Conservation (phyloP, 2,329 filamentous ascomycete species). For the Cytospora schulzeri region DNA sequence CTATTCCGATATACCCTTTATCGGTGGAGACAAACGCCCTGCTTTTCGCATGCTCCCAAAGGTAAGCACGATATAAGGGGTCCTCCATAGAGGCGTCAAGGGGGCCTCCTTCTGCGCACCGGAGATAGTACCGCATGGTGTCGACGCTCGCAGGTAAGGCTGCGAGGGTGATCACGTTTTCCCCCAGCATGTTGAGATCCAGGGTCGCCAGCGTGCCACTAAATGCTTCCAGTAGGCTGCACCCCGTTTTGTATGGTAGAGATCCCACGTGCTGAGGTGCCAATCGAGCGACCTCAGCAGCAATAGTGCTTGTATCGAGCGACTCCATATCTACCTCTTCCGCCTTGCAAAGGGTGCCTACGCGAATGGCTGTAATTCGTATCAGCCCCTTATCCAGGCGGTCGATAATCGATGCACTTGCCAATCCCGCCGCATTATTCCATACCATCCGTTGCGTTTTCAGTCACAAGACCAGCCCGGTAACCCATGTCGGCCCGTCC, state of each 20-base stretch:
- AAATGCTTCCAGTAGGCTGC: slow-evolving; percentile 2
- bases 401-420: not conserved
- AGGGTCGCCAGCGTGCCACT: not conserved
- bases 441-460: not conserved
- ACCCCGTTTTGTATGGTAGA: slow-evolving; percentile 1
- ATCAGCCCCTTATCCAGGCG: not conserved
- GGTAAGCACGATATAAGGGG: not conserved
- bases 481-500: not conserved
- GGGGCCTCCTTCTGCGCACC: not conserved
- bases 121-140: not conserved
- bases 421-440: not conserved
- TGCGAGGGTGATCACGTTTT: fast-evolving
- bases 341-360: not conserved
- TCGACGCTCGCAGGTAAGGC: not conserved
- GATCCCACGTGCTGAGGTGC: slow-evolving; percentile 1
- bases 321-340: not conserved
- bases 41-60: not conserved
- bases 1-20: not conserved
- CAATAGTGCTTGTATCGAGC: not conserved
- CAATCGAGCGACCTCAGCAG: not conserved
- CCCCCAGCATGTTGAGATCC: not conserved
- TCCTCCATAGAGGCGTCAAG: too few species aligned
- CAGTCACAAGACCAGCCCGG: not conserved
- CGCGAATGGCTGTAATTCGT: not conserved
- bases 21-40: slow-evolving; percentile 4